Evolutionary conservation across 1,284 basidiomycete species (phyloP).

Genomic region (Trichosporon sp.): DNA sequence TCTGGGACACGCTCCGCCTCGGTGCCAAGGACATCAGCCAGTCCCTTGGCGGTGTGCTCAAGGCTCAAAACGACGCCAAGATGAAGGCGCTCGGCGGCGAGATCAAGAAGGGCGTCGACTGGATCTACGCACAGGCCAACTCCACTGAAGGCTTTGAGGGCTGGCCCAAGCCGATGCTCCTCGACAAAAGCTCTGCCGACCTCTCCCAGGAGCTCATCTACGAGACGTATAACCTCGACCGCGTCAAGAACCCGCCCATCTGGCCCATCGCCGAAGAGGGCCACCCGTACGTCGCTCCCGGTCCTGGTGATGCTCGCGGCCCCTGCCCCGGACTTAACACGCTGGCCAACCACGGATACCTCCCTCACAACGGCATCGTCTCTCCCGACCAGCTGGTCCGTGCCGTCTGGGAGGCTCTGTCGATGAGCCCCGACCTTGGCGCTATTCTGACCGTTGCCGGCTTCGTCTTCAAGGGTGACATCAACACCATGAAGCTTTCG

Average conservation of each 20-base stretch:
- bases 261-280: conserved; percentile 22
- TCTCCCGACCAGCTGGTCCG: conserved; percentile 35
- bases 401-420: conserved; percentile 22
- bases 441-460: conserved; percentile 2
- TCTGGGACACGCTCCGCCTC: neutral
- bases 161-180: neutral
- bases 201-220: conserved; percentile 16
- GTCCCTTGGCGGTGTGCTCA: neutral
- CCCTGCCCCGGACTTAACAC: conserved; percentile 52
- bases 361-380: conserved; percentile 44
- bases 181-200: neutral
- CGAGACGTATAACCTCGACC: neutral
- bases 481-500: conserved; percentile 13
- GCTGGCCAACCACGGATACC: conserved; percentile 46
- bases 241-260: neutral
- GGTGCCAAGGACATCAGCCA: neutral
- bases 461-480: conserved; percentile 25
- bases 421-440: conserved; percentile 23
- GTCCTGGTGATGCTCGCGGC: conserved; percentile 37
- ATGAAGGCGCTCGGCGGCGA: conserved; percentile 14
- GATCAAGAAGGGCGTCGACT: conserved; percentile 18
- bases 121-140: neutral
- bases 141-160: neutral
- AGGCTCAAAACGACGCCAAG: neutral
- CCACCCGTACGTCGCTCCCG: conserved; percentile 38